Conservation (phyloP, 208 protist species). For the Trypanosoma vivax region DNA sequence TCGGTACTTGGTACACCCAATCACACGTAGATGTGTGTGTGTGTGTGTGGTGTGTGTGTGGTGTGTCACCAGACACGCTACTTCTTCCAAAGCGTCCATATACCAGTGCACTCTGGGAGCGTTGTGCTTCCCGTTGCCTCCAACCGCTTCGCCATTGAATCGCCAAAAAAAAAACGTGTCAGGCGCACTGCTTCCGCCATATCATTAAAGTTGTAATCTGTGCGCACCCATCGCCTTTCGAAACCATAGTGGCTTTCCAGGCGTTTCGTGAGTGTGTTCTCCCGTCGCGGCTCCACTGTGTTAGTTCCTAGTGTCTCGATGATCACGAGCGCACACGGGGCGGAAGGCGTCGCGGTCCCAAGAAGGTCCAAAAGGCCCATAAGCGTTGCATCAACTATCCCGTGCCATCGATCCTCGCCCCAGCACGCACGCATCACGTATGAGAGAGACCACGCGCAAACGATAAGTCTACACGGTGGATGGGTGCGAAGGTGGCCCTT, state of each 20-base stretch:
- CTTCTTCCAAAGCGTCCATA: constrained; percentile 65
- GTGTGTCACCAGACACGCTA: background rate
- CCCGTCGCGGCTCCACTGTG: constrained; percentile 41
- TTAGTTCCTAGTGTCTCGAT: constrained; percentile 77
- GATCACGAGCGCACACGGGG: constrained; percentile 47
- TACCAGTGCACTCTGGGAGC: constrained; percentile 75
- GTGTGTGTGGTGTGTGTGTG: too few species aligned
- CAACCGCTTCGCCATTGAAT: constrained; percentile 21
- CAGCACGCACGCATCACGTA: constrained; percentile 78
- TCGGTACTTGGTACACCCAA: too few species aligned
- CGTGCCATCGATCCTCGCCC: constrained; percentile 61
- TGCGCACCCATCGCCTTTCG: constrained; percentile 57
- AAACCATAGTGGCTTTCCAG: constrained; percentile 60
- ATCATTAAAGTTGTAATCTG: constrained; percentile 68
- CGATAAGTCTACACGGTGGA: constrained; percentile 37
- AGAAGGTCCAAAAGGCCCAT: constrained; percentile 26
- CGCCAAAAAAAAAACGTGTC: constrained; percentile 81
- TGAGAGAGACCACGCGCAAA: constrained; percentile 82
- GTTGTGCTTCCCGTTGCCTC: constrained; percentile 5
- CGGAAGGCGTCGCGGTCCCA: constrained; percentile 18
- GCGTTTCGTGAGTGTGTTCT: constrained; percentile 52
- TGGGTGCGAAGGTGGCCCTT: constrained; percentile 33
- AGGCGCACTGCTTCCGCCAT: constrained; percentile 39
- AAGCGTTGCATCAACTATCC: constrained; percentile 41
- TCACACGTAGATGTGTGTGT: too few species aligned